These are phyloP conservation scores for Suillus lakei DNA, from an alignment of 768 basidiomycete genomes.

Conservation along the genomic window DNA sequence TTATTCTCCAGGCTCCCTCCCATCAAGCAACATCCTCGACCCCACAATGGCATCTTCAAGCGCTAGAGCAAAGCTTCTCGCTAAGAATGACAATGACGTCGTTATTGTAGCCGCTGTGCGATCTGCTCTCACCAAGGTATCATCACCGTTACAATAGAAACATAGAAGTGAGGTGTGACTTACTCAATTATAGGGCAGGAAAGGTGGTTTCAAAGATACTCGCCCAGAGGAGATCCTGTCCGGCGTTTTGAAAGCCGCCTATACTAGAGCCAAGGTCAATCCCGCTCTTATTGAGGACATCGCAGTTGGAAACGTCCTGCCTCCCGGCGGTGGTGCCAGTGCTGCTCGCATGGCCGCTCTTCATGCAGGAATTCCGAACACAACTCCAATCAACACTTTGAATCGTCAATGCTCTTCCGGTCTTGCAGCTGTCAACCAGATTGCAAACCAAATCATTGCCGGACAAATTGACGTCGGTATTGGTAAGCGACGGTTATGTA, in stretches of 20 bases:
- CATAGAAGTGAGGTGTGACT: not conserved
- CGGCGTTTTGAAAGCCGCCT: slow-evolving; percentile 75
- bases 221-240: slow-evolving; percentile 82
- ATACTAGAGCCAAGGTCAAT: slow-evolving; percentile 69
- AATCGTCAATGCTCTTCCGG: slow-evolving; percentile 94
- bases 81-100: slow-evolving; percentile 83
- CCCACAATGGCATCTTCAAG: slow-evolving; percentile 21
- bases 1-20: not conserved
- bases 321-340: slow-evolving; percentile 81
- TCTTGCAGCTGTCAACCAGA: slow-evolving; percentile 78
- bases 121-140: slow-evolving; percentile 90
- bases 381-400: slow-evolving; percentile 76
- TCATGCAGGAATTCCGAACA: slow-evolving; percentile 82
- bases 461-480: slow-evolving; percentile 92
- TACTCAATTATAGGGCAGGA: slow-evolving; percentile 57
- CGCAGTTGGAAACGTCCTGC: slow-evolving; percentile 87
- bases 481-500: slow-evolving; percentile 50
- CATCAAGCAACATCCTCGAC: not conserved
- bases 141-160: slow-evolving; percentile 28
- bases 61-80: slow-evolving; percentile 63
- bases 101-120: slow-evolving; percentile 90
- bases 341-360: slow-evolving; percentile 88
- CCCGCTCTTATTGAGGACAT: slow-evolving; percentile 86
- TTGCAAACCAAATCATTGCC: slow-evolving; percentile 76
- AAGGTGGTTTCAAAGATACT: slow-evolving; percentile 93